Base-by-base conservation (phyloP, 768 basidiomycete species). In the Russula earlei region DNA sequence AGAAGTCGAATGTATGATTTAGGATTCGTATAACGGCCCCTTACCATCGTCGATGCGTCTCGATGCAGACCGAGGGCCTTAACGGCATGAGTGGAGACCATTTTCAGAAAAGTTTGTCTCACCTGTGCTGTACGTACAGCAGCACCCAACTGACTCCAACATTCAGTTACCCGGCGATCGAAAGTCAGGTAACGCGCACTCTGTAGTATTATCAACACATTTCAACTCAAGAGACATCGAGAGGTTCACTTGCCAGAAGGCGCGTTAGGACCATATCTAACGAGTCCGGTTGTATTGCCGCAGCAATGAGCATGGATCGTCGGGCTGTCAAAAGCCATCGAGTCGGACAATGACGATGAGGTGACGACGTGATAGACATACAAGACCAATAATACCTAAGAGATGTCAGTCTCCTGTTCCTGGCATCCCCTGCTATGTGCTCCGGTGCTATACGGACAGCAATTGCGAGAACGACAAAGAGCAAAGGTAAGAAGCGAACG, bases 301-400 rank as follows among this genome's bases (percentile, higher is more conserved):
- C 91, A 11, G 92, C 90, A 54, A 96, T 88, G 27, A 97, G 75
- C 46, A 97, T 77, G 10, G 89, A 88, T 42, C 91, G 77, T 49
- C 93, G 83, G 44, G 91, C 92, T 94, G 64, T 49, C 33, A 40
- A n/a, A n/a, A 48, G 19, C 20, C 10, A 29, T 54, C 57, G 60
- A 63, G 17, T 67, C 59, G 29, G 63, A 47, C 42, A 38, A 6
- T 46, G 34, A 34, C 54, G 37, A 36, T 42, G 40, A 55, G 51
- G 43, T 43, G 42, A 34, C 47, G 46, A 44, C 43, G n/a, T 36
- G 24, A 37, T 49, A 19, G 14, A 78, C 91, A 71, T 66, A 94
- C 91, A 94, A 52, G 87, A 90, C 93, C 93, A 97, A 66, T 96
- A 95, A 73, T 91, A 95, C 58, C 91, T 80, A 49, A 91, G 72